Evolutionary conservation across 495 filamentous ascomycete species (phyloP), one percentile per base, ranked within the genome.

Genomic region (Penicillium pulvis): DNA sequence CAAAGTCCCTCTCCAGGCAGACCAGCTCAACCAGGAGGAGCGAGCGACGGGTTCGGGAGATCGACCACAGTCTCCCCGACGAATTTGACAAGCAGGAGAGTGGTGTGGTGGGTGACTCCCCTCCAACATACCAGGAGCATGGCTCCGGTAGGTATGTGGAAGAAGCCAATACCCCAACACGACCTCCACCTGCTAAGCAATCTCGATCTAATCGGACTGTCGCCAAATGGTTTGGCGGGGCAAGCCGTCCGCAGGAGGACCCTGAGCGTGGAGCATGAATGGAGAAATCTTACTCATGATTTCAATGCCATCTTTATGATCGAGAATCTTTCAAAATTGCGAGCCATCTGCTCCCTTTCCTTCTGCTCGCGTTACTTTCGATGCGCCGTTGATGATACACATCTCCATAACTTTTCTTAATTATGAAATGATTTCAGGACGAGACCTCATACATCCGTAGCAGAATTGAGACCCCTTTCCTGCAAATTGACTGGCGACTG

Each of bases 391-490:
- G 31, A 7, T 41, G 41, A 20, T 19, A 39, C 26, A 47, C 50
- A 48, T 42, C 14, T 53, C 35, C 46, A 62, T 60, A 52, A 41
- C 16, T 75, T 73, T 66, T 78, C 84, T 56, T 84, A 58, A 24
- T 80, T 78, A 71, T 80, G 82, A 57, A 42, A 45, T 59, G 54
- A 52, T 48, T 10, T 63, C 69, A 26, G 75, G 74, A 24, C 71
- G 62, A 23, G 82, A 85, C 64, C 85, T 76, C 47, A 78, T 74
- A 62, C 85, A 87, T 28, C 82, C 84, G 69, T 86, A 87, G 63
- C 85, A 87, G 51, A 85, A 72, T 45, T 69, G 57, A 51, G 66
- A 59, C 44, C 49, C 55, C n/a, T 60, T 26, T 31, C 60, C 60
- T 35, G 58, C 52, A 53, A 62, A 57, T 33, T 62, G 63, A 26